Evolutionary conservation across 176 grass and related monocot species (phyloP).

Genomic region (Oryza punctata): DNA sequence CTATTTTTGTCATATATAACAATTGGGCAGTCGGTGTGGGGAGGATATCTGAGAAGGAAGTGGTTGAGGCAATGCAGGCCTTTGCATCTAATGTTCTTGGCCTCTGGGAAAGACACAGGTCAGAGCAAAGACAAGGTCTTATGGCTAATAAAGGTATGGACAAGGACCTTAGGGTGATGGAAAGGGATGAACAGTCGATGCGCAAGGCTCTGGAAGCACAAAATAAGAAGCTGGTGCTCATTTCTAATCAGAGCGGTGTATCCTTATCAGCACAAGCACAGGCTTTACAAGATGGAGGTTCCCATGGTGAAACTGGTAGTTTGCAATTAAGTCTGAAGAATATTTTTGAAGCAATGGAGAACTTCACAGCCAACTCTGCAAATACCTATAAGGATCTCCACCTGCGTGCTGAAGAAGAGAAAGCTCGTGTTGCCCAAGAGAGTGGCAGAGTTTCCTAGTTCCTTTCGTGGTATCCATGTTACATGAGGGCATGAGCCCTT

Average conservation of each 20-base stretch:
- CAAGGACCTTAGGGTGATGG: conserved; percentile 64
- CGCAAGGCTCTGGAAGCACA: conserved; percentile 76
- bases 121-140: conserved; percentile 71
- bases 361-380: conserved; percentile 56
- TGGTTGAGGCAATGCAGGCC: conserved; percentile 63
- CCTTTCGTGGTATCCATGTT: not conserved
- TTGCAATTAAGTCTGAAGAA: conserved; percentile 61
- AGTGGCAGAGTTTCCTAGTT: conserved; percentile 33
- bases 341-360: conserved; percentile 84
- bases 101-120: conserved; percentile 69
- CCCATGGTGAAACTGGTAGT: conserved; percentile 47
- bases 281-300: conserved; percentile 43
- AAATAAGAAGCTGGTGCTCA: conserved; percentile 70
- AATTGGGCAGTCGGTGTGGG: conserved; percentile 67
- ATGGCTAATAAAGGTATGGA: conserved; percentile 86
- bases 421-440: conserved; percentile 49
- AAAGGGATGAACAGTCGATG: conserved; percentile 77
- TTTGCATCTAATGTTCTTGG: conserved; percentile 60
- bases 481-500: conserved; percentile 1
- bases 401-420: conserved; percentile 70
- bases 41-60: conserved; percentile 69
- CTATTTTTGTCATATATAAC: conserved; percentile 86
- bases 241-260: conserved; percentile 54
- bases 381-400: conserved; percentile 70
- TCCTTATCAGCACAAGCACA: conserved; percentile 51